Conservation (phyloP, 2,329 filamentous ascomycete species). For the Graphiopsis chlorocephala region DNA sequence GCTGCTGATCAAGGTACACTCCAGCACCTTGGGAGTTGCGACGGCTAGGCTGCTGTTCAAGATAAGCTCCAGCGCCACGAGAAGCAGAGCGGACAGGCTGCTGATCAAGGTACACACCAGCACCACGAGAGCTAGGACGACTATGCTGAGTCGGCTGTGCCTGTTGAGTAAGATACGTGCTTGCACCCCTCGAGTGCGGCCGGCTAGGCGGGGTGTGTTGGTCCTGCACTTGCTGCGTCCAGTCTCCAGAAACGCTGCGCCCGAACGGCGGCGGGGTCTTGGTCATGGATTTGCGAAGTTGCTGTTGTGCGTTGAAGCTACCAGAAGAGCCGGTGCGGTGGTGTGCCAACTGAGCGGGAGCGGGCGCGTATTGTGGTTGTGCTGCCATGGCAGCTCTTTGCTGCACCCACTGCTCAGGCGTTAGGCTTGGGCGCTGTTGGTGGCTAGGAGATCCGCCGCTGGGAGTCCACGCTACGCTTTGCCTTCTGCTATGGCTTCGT, state of each 20-base stretch:
- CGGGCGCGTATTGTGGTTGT: slow-evolving; percentile 49
- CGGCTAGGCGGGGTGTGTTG: slow-evolving; percentile 31
- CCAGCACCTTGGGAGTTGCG: slow-evolving; percentile 60
- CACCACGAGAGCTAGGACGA: slow-evolving; percentile 33
- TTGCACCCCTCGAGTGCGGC: slow-evolving; percentile 33
- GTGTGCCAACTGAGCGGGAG: slow-evolving; percentile 28
- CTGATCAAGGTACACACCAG: slow-evolving; percentile 24
- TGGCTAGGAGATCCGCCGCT: slow-evolving; percentile 54
- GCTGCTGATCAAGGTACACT: slow-evolving; percentile 43
- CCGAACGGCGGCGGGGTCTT: slow-evolving; percentile 43
- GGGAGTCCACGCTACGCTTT: slow-evolving; percentile 78
- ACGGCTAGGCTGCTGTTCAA: slow-evolving; percentile 41
- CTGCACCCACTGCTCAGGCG: slow-evolving; percentile 79
- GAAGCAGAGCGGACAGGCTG: slow-evolving; percentile 40
- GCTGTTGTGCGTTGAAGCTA: slow-evolving; percentile 18
- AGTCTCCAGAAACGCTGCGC: slow-evolving; percentile 46
- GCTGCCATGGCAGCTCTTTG: slow-evolving; percentile 63
- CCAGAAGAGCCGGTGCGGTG: slow-evolving; percentile 26
- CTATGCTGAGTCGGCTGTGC: slow-evolving; percentile 28
- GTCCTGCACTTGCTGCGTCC: slow-evolving; percentile 30
- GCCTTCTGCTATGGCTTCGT: slow-evolving; percentile 52
- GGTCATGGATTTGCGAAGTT: slow-evolving; percentile 26
- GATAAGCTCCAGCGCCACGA: slow-evolving; percentile 54
- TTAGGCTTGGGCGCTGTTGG: slow-evolving; percentile 53
- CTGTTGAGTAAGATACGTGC: slow-evolving; percentile 21